Percentiles rank a stretch among this genome's conserved stretches.
Evolutionary conservation across 768 basidiomycete species (phyloP).

Genomic region (Suillus variegatus): DNA sequence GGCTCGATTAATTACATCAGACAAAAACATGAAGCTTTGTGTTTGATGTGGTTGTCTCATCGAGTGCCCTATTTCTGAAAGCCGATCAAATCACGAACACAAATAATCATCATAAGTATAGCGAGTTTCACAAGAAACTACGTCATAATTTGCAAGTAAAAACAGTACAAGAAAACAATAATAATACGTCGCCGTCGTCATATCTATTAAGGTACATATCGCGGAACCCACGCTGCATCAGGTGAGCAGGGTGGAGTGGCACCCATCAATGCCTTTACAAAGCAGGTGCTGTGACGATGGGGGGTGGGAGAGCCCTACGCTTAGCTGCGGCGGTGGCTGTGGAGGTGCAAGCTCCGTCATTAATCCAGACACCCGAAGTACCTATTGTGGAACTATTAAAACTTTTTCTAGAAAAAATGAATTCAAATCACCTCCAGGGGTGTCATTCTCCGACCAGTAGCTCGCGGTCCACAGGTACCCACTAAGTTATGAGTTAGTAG

Average conservation of each 20-base stretch:
- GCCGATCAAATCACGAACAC: background rate
- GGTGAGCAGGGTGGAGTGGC: background rate
- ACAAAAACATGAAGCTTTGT: slow-evolving; percentile 56
- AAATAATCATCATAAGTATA: background rate
- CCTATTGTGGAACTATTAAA: slow-evolving; percentile 29
- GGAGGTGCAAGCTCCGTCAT: slow-evolving; percentile 51
- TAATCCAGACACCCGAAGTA: slow-evolving; percentile 53
- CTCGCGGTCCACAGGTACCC: slow-evolving; percentile 49
- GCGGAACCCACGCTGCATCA: no score
- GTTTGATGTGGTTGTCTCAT: slow-evolving; percentile 51
- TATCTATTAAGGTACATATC: background rate
- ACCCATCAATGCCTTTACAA: background rate
- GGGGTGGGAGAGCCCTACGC: background rate
- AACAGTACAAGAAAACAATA: background rate
- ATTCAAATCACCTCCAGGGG: slow-evolving; percentile 25
- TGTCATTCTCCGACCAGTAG: slow-evolving; percentile 46
- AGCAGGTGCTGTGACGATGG: slow-evolving; percentile 11
- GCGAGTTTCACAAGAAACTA: background rate
- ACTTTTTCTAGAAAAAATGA: no score
- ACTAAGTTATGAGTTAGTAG: slow-evolving; percentile 23
- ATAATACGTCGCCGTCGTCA: background rate
- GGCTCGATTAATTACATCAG: slow-evolving; percentile 34
- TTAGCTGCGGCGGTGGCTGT: slow-evolving; percentile 5
- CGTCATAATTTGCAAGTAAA: background rate
- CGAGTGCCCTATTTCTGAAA: background rate